Evolutionary conservation across 768 basidiomycete species (phyloP), one percentile per base, ranked within the genome.

Genomic region (Termitomyces sp.): DNA sequence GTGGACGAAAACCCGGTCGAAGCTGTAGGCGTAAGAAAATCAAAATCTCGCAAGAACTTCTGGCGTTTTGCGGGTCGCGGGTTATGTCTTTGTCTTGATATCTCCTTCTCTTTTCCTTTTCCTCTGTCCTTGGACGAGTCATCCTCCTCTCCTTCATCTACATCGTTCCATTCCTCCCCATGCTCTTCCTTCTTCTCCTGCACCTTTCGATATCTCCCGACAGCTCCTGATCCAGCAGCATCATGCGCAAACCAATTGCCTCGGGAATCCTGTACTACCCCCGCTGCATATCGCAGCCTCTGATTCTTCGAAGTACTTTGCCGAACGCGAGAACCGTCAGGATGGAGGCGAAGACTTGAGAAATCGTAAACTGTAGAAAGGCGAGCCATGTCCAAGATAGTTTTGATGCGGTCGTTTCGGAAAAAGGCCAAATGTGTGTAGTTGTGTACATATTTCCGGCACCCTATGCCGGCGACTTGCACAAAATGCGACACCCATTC

Each of bases 201-300:
- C 34, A 64, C 60, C 21, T 16, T 65, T 29, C 55, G 44, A 56
- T 73, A 74, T 63, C 63, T 71, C 62, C 70, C 73, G 63, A 82
- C 74, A 3, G 63, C 74, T 7, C 66, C 69, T 32, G 69, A 66
- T 2, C 88, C 87, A 17, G 80, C 86, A 2, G 87, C 87, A 64
- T 89, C 86, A 34, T 66, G 72, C 10, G 88, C 87, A 21, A 87
- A 78, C 83, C 85, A 87, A 58, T 86, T 85, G 12, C 82, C 84
- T 46, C 80, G 76, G 2, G 72, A 54, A 66, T 83, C 81, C 51
- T 74, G 72, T 3, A 77, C 68, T 14, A 74, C 68, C 43, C 66
- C 66, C 32, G 62, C 69, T 17, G 75, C 72, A 31, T 69, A 73
- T 55, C 75, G 71, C 6, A 62, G 65, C 25, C 67, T 64, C 2